A percentile compares a stretch with the other conserved stretches of the same genome.
These are phyloP conservation scores for Knoxdaviesia capensis DNA, from an alignment of 2,329 filamentous ascomycete species.

Conservation along the genomic window DNA sequence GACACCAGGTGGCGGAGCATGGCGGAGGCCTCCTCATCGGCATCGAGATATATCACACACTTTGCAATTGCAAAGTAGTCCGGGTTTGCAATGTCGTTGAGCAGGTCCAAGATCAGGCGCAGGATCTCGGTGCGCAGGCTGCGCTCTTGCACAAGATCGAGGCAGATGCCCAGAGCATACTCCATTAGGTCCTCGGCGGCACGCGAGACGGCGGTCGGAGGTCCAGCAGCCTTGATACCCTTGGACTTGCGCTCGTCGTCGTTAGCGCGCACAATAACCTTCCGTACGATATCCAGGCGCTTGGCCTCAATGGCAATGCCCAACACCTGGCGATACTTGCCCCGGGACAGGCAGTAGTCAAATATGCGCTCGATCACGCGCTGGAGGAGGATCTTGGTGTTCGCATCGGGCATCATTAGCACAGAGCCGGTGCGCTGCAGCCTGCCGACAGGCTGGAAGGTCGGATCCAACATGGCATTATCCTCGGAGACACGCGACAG, in stretches of 20 bases:
- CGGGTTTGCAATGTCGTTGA: conserved; percentile 78
- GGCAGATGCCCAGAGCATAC: conserved; percentile 86
- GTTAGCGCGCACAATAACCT: conserved; percentile 75
- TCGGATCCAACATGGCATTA: conserved; percentile 39
- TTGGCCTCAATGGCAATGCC: conserved; percentile 92
- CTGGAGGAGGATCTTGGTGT: conserved; percentile 64
- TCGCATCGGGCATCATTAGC: conserved; percentile 44
- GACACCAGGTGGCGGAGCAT: conserved; percentile 70
- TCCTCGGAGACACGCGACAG: conserved; percentile 63
- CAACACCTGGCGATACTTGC: conserved; percentile 85
- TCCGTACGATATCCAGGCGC: conserved; percentile 69
- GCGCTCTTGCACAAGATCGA: conserved; percentile 92
- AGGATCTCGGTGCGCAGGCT: conserved; percentile 69
- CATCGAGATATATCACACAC: conserved; percentile 89
- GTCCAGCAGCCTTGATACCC: conserved; percentile 25
- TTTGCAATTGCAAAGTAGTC: conserved; percentile 98
- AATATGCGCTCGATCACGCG: conserved; percentile 76
- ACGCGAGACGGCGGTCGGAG: conserved; percentile 25
- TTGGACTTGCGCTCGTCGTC: conserved; percentile 60
- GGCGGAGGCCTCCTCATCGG: conserved; percentile 72
- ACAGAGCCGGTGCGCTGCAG: conserved; percentile 36
- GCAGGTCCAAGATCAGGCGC: conserved; percentile 78
- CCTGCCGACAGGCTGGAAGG: conserved; percentile 31
- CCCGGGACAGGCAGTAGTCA: conserved; percentile 68
- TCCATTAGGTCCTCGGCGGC: conserved; percentile 88